phyloP scores from a whole-genome alignment of 768 basidiomycete species.

The Zangia roseola region DNA sequence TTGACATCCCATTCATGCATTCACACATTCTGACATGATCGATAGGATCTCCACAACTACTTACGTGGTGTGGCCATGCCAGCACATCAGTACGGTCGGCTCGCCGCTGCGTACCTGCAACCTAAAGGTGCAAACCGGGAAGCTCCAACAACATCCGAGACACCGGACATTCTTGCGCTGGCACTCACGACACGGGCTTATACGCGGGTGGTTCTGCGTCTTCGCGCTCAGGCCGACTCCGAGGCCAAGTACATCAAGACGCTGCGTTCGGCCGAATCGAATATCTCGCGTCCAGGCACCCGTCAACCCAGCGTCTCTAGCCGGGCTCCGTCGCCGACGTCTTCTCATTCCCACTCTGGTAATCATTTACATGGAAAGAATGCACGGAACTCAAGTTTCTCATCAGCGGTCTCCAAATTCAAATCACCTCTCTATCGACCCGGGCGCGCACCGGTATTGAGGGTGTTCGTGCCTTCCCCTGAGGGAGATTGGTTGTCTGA shows the following conservation, averaged over 20 bases:
- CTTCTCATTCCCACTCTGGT: conserved; percentile 36
- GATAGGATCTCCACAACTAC: conserved; percentile 75
- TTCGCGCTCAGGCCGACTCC: conserved; percentile 78
- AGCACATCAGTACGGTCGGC: conserved; percentile 64
- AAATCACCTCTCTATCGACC: conserved; percentile 69
- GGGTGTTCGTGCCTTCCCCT: conserved; percentile 83
- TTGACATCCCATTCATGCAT: neutral
- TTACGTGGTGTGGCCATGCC: conserved; percentile 79
- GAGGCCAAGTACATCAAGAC: conserved; percentile 31
- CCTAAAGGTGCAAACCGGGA: conserved; percentile 41
- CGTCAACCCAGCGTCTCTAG: conserved; percentile 40
- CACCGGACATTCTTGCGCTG: conserved; percentile 47
- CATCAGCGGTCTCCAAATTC: conserved; percentile 38
- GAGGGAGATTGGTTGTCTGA: conserved; percentile 88
- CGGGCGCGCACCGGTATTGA: conserved; percentile 71
- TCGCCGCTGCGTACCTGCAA: conserved; percentile 58
- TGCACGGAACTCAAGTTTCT: conserved; percentile 20
- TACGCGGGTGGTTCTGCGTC: conserved; percentile 73
- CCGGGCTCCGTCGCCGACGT: conserved; percentile 65
- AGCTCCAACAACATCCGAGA: conserved; percentile 38
- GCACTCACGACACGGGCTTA: conserved; percentile 71
- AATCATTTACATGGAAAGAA: conserved; percentile 39
- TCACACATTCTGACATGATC: conserved; percentile 8
- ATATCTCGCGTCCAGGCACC: conserved; percentile 16
- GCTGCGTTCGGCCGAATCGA: conserved; percentile 1